Conservation (phyloP, 164 flowering plant species). For the Tetrastigma voinierianum region DNA sequence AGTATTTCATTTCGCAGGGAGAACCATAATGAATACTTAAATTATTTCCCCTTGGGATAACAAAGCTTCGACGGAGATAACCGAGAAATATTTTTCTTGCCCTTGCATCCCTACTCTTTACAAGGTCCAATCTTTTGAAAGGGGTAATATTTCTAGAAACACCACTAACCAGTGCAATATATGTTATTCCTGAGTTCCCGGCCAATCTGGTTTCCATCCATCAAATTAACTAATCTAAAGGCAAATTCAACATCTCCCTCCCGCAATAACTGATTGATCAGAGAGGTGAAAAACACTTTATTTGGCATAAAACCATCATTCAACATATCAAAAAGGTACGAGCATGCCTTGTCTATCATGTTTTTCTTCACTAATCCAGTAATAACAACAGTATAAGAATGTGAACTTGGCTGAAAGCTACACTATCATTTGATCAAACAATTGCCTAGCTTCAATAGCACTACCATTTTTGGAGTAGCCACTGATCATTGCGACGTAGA, state of each 20-base stretch:
- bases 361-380: slow-evolving; percentile 57
- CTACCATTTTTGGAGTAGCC: slow-evolving; percentile 56
- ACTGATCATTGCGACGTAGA: slow-evolving; percentile 57
- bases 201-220: slow-evolving; percentile 43
- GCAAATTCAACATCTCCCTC: slow-evolving; percentile 55
- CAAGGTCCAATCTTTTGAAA: slow-evolving; percentile 7
- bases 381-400: slow-evolving; percentile 55
- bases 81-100: slow-evolving; percentile 31
- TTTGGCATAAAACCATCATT: slow-evolving; percentile 54
- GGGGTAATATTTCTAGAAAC: slow-evolving; percentile 35
- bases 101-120: slow-evolving; percentile 16
- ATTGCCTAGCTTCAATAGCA: slow-evolving; percentile 32
- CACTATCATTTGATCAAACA: slow-evolving; percentile 51
- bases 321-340: slow-evolving; percentile 52
- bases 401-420: slow-evolving; percentile 39
- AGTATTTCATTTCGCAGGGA: slow-evolving; percentile 25
- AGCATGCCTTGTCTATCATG: slow-evolving; percentile 44
- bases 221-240: slow-evolving; percentile 40
- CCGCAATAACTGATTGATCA: slow-evolving; percentile 52
- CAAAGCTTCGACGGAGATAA: slow-evolving; percentile 24
- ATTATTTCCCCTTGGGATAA: slow-evolving; percentile 10
- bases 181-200: slow-evolving; percentile 32
- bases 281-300: slow-evolving; percentile 49
- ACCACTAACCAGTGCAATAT: slow-evolving; percentile 48
- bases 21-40: slow-evolving; percentile 11